phyloP scores from a whole-genome alignment of 78 protist species.

The Protostelium mycophagum region DNA sequence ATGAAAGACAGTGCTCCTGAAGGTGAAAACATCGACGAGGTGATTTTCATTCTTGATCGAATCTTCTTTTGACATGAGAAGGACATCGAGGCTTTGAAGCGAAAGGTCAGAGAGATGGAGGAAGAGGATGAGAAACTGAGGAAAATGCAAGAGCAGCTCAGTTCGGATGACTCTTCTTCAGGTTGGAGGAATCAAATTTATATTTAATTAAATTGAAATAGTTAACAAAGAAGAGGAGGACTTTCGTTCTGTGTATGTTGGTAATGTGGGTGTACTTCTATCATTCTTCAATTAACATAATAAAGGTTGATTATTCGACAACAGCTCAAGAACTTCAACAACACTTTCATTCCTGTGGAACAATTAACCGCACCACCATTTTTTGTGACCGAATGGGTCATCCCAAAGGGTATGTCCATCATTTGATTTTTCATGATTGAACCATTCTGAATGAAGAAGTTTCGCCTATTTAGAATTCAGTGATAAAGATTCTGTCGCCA shows the following conservation, averaged over 20 bases:
- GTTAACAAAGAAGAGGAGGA: background rate
- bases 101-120: background rate
- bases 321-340: slow-evolving; percentile 78
- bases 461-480: slow-evolving; percentile 77
- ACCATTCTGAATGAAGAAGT: slow-evolving; percentile 19
- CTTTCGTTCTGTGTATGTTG: background rate
- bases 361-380: slow-evolving; percentile 77
- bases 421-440: background rate
- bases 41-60: background rate
- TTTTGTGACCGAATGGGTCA: slow-evolving; percentile 74
- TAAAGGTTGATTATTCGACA: slow-evolving; percentile 76
- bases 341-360: slow-evolving; percentile 77
- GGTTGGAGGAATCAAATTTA: too few relatives aligned
- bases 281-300: background rate
- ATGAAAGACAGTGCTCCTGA: background rate
- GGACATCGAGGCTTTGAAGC: background rate
- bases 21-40: background rate
- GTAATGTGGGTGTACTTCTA: background rate
- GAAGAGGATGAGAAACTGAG: background rate
- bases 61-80: background rate
- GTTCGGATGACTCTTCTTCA: background rate
- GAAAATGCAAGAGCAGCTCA: background rate
- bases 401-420: slow-evolving; percentile 67
- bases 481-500: slow-evolving; percentile 42
- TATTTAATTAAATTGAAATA: too few relatives aligned